Percentiles rank a stretch among this genome's conserved stretches.
Evolutionary conservation across 805 yeast species (phyloP).

Genomic region (Candida mattraensis): DNA sequence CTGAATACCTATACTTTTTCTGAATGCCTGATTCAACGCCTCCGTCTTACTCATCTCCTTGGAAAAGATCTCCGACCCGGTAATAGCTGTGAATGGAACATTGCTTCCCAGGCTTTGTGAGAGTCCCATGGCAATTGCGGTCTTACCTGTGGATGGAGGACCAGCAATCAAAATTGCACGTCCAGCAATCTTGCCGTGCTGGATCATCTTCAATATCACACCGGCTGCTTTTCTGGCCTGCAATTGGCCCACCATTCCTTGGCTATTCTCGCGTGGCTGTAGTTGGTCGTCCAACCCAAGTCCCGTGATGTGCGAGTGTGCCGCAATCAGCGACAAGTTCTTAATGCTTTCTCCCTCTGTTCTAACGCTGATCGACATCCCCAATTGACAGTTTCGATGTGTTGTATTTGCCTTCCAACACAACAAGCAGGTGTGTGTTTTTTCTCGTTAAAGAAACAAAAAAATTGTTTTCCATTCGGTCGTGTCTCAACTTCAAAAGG

Average conservation of each 20-base stretch:
- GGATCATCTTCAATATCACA: conserved; percentile 88
- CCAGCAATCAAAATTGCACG: conserved; percentile 96
- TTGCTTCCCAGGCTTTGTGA: conserved; percentile 96
- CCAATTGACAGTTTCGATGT: conserved; percentile 3
- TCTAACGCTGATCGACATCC: conserved; percentile 25
- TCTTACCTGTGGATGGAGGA: conserved; percentile 98
- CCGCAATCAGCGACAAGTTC: conserved; percentile 50
- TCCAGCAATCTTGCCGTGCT: conserved; percentile 90
- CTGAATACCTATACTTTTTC: conserved; percentile 94
- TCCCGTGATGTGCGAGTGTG: conserved; percentile 96
- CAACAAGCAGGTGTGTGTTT: no score
- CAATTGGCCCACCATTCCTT: conserved; percentile 82
- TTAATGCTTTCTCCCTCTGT: conserved; percentile 15
- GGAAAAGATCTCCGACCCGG: conserved; percentile 89
- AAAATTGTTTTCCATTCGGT: not conserved
- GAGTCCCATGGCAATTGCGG: conserved; percentile 93
- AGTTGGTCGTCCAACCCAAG: conserved; percentile 92
- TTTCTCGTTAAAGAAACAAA: not conserved
- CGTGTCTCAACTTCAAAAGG: not conserved
- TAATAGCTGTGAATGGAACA: conserved; percentile 97
- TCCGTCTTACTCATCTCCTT: conserved; percentile 98
- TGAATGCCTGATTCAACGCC: conserved; percentile 91
- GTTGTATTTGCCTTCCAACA: no score
- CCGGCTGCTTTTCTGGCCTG: conserved; percentile 92
- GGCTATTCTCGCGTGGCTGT: conserved; percentile 77